phyloP scores from a whole-genome alignment of 2,329 filamentous ascomycete species.

The Penicillium verrucosum region DNA sequence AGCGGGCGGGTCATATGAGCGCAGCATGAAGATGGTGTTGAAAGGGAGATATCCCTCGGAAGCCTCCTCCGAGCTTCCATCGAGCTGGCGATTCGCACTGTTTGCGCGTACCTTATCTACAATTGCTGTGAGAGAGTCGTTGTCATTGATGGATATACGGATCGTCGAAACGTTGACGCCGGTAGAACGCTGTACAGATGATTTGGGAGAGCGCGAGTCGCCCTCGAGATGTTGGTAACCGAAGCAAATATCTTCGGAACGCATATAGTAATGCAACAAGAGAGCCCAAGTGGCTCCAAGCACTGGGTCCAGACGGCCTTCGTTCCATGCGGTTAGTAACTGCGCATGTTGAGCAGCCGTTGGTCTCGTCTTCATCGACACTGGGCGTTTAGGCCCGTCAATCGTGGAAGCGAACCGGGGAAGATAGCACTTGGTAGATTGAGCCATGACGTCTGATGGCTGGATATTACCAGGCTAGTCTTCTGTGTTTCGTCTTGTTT shows the following conservation, averaged over 20 bases:
- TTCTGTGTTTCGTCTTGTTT: neutral
- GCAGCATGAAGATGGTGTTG: slow-evolving; percentile 39
- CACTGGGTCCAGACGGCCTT: slow-evolving; percentile 24
- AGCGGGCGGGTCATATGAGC: slow-evolving; percentile 24
- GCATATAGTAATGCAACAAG: slow-evolving; percentile 46
- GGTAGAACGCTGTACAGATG: slow-evolving; percentile 20
- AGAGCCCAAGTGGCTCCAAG: slow-evolving; percentile 48
- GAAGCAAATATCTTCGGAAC: slow-evolving; percentile 48
- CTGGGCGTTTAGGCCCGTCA: slow-evolving; percentile 32
- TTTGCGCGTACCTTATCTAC: slow-evolving; percentile 26
- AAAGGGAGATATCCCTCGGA: slow-evolving; percentile 28
- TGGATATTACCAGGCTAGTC: neutral
- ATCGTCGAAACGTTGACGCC: slow-evolving; percentile 19
- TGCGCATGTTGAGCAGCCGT: slow-evolving; percentile 29
- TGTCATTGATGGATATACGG: slow-evolving; percentile 30
- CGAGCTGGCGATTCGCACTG: slow-evolving; percentile 6
- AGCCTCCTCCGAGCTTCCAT: slow-evolving; percentile 12
- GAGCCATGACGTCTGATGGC: slow-evolving; percentile 23
- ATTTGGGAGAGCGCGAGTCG: slow-evolving; percentile 15
- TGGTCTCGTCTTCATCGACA: slow-evolving; percentile 35
- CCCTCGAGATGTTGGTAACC: slow-evolving; percentile 38
- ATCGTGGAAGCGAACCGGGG: slow-evolving; percentile 33
- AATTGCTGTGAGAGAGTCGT: slow-evolving; percentile 27
- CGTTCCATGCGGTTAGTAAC: slow-evolving; percentile 32
- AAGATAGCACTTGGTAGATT: slow-evolving; percentile 35